Percentiles rank a stretch among this genome's conserved stretches.
Evolutionary conservation across 2,329 filamentous ascomycete species (phyloP).

Genomic region (Pleoardoris graminearum): DNA sequence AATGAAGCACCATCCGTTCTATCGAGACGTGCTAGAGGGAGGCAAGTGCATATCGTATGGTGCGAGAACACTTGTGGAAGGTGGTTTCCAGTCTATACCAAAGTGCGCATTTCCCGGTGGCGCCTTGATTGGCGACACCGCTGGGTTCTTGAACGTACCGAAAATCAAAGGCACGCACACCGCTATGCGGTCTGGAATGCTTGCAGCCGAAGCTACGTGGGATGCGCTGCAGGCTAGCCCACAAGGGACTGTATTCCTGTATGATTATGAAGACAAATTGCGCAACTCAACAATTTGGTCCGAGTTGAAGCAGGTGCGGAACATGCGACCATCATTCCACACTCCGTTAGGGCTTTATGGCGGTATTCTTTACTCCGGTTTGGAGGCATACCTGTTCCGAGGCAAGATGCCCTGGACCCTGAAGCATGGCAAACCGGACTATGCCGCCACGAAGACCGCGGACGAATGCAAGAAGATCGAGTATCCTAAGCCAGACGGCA

Average conservation of each 20-base stretch:
- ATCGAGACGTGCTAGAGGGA: conserved; percentile 82
- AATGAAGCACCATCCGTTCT: conserved; percentile 96
- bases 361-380: conserved; percentile 86
- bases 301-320: conserved; percentile 91
- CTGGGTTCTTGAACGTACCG: conserved; percentile 94
- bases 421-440: conserved; percentile 78
- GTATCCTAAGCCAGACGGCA: conserved; percentile 94
- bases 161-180: conserved; percentile 99
- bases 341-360: conserved; percentile 83
- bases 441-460: conserved; percentile 77
- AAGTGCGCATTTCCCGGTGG: conserved; percentile 96
- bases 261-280: conserved; percentile 88
- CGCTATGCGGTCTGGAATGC: conserved; percentile 95
- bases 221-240: conserved; percentile 64
- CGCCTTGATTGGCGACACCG: conserved; percentile 92
- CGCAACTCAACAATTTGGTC: conserved; percentile 89
- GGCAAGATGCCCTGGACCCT: conserved; percentile 91
- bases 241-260: conserved; percentile 79
- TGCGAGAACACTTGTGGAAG: conserved; percentile 87
- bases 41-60: conserved; percentile 98
- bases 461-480: conserved; percentile 85
- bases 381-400: conserved; percentile 86
- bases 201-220: conserved; percentile 90
- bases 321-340: conserved; percentile 96
- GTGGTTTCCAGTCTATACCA: conserved; percentile 95